Percentiles rank a stretch among this genome's conserved stretches.
phyloP scores from a whole-genome alignment of 140 eudicot species.

The Oenanthe javanica region DNA sequence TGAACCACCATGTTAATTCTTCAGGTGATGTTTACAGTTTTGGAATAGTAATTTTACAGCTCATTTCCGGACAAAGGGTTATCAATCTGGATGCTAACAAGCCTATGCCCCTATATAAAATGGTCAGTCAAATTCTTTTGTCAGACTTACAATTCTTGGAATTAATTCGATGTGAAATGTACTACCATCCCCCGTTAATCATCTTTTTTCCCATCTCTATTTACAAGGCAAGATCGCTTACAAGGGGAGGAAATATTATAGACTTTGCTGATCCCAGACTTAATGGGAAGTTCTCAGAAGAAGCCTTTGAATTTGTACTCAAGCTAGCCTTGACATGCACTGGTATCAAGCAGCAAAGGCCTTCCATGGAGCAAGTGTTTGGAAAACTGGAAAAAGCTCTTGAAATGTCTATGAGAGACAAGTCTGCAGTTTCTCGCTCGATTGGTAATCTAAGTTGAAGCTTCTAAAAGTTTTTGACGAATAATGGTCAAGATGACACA shows the following conservation, averaged over 20 bases:
- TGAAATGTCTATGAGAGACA: constrained; percentile 37
- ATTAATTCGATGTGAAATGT: background rate
- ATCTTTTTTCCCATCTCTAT: background rate
- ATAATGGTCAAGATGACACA: background rate
- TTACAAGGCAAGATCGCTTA: constrained; percentile 46
- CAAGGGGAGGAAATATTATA: constrained; percentile 46
- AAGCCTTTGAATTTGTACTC: constrained; percentile 47
- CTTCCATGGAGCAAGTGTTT: constrained; percentile 69
- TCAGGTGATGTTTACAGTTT: constrained; percentile 78
- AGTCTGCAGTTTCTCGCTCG: constrained; percentile 19
- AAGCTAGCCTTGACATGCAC: constrained; percentile 59
- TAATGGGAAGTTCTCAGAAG: constrained; percentile 40
- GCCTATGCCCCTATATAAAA: constrained; percentile 61
- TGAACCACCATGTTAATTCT: constrained; percentile 60
- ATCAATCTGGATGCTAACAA: constrained; percentile 47
- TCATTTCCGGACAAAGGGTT: constrained; percentile 71
- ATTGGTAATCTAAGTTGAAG: background rate
- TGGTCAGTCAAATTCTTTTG: constrained; percentile 29
- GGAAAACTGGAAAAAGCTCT: constrained; percentile 45
- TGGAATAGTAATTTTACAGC: constrained; percentile 72
- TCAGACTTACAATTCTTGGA: background rate
- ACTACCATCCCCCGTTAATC: background rate
- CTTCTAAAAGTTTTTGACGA: background rate
- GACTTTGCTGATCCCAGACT: constrained; percentile 76
- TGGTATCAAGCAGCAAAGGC: constrained; percentile 68